Evolutionary conservation across 2,329 filamentous ascomycete genomes (phyloP).

Genomic region (Pseudocercospora ulei): DNA sequence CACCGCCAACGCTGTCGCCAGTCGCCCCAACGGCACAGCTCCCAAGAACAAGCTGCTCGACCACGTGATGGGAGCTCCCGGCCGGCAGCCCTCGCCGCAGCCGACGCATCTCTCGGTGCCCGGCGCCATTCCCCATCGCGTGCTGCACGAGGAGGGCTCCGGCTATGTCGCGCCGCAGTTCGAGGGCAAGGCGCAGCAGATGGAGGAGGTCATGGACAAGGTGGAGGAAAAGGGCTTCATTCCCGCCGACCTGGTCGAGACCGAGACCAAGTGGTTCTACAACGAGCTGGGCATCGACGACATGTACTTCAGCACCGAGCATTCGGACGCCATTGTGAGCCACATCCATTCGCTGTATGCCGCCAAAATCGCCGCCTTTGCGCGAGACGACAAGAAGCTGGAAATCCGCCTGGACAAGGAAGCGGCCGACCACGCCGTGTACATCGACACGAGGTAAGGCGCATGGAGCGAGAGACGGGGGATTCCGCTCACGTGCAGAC

Average conservation of each 20-base stretch:
- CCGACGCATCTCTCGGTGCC: slow-evolving; percentile 75
- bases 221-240: slow-evolving; percentile 77
- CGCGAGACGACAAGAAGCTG: slow-evolving; percentile 82
- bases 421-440: slow-evolving; percentile 86
- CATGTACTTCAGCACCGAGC: slow-evolving; percentile 93
- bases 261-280: slow-evolving; percentile 94
- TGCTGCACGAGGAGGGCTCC: slow-evolving; percentile 78
- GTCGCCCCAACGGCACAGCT: slow-evolving; percentile 15
- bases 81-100: slow-evolving; percentile 71
- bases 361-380: slow-evolving; percentile 88
- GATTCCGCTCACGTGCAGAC: not conserved
- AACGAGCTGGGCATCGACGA: slow-evolving; percentile 95
- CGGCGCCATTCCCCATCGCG: slow-evolving; percentile 42
- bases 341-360: slow-evolving; percentile 95
- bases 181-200: slow-evolving; percentile 83
- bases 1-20: slow-evolving; percentile 9
- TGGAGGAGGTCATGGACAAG: slow-evolving; percentile 75
- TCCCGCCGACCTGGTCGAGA: slow-evolving; percentile 68
- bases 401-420: slow-evolving; percentile 96
- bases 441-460: slow-evolving; percentile 65
- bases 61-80: slow-evolving; percentile 44
- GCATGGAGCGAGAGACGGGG: not conserved
- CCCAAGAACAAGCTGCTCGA: slow-evolving; percentile 50
- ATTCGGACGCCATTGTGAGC: slow-evolving; percentile 74
- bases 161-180: slow-evolving; percentile 94